Base-by-base conservation (phyloP, 1,284 basidiomycete species). In the Rhodotorula sp. region DNA sequence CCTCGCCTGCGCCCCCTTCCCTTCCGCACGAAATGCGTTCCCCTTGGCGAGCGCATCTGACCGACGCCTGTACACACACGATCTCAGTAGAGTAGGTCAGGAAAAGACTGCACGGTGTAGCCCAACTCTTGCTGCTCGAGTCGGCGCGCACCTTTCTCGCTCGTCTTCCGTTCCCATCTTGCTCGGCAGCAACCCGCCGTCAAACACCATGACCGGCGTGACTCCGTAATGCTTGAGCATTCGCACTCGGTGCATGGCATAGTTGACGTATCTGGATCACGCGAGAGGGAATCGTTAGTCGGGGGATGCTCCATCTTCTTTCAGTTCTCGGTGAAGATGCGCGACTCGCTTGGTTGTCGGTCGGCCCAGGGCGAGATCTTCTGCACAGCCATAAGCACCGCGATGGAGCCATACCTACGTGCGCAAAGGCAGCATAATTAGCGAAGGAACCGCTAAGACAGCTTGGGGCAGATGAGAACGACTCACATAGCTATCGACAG, bases 351-450 rank as follows among this genome's bases (percentile, higher is more conserved):
- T 93, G 67, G 86, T 87, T 1, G 95, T 95, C 64, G 82, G 84
- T 78, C 88, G 88, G 29, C 93, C 93, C 1, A 89, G 91, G 20
- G 93, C 93, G 57, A 99, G 82, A 74, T 97, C 93, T 24, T 90
- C 87, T 6, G 96, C 91, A 81, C 96, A 99, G 0, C 90, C 86
- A 79, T 93, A 95, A 1, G 92, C 88, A 18, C 94, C 96, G 76
- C 89, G 88, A 80, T 99, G 96, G n/a, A 99, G 85, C 95, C 95
- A 98, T 60, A 95, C 95, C 81, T 99, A 97, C 57, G 87, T 91
- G 95, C n/a, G 7, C 49, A 8, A 6, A 6, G 17, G 15, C 2
- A 7, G 18, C 7, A 29, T 46, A 42, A 58, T 37, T 12, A 4
- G 20, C 7, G 24, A 20, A 20, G 5, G 6, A 12, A 29, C 51